These are phyloP conservation scores for Trametes villosa DNA, from an alignment of 768 basidiomycete species.

Conservation along the genomic window DNA sequence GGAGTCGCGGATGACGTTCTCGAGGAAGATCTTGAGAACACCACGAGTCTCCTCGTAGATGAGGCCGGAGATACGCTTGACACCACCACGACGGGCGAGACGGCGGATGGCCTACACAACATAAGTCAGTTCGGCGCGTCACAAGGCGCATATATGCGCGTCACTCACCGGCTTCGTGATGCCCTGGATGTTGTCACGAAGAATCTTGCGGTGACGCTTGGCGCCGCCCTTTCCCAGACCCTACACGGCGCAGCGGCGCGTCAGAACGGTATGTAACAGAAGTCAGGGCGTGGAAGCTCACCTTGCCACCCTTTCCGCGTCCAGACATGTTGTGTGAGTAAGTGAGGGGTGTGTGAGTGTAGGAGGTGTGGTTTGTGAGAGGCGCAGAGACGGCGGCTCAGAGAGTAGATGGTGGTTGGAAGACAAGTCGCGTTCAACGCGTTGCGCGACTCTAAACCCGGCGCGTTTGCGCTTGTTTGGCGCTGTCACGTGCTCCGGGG, in stretches of 20 bases:
- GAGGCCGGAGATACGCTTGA: conserved; percentile 62
- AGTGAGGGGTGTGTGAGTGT: conserved; percentile 14
- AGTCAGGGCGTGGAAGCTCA: conserved; percentile 25
- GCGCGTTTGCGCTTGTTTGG: conserved; percentile 25
- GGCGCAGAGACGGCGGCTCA: conserved; percentile 18
- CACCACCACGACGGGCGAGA: conserved; percentile 67
- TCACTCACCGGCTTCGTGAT: conserved; percentile 60
- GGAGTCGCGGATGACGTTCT: conserved; percentile 43
- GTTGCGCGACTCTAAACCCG: conserved; percentile 21
- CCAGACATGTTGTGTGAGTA: conserved; percentile 60
- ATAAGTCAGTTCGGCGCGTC: background rate
- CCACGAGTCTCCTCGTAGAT: conserved; percentile 72
- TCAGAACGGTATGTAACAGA: background rate
- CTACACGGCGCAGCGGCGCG: conserved; percentile 37
- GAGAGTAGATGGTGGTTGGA: conserved; percentile 21
- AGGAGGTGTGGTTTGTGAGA: conserved; percentile 18
- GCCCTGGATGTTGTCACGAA: conserved; percentile 84
- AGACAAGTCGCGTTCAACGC: conserved; percentile 27
- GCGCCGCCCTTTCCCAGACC: conserved; percentile 81
- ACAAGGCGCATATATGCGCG: background rate
- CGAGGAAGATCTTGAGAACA: conserved; percentile 66
- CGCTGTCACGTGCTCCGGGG: conserved; percentile 21
- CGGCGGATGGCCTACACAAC: conserved; percentile 42
- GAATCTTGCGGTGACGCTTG: conserved; percentile 80
- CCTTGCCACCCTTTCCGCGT: conserved; percentile 81